These are phyloP conservation scores for Colletotrichum scovillei DNA, from an alignment of 2,329 filamentous ascomycete species.

Conservation along the genomic window DNA sequence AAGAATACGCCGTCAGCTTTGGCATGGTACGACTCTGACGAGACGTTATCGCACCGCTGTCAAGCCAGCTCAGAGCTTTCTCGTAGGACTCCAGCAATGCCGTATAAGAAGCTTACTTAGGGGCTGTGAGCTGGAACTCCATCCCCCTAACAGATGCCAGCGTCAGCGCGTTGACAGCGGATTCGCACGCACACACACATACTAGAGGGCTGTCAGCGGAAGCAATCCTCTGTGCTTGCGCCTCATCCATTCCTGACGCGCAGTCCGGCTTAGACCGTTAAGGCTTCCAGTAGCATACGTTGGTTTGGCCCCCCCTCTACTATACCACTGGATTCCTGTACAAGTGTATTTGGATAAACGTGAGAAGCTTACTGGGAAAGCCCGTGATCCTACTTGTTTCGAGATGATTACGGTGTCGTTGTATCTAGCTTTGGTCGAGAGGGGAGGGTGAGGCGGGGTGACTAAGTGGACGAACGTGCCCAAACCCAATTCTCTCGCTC, in stretches of 20 bases:
- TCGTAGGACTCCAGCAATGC: too few relatives aligned
- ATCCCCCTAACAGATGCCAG: not conserved
- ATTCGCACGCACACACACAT: not conserved
- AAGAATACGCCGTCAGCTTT: slow-evolving; percentile 2
- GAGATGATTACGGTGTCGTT: slow-evolving; percentile 13
- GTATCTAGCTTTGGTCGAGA: slow-evolving; percentile 1
- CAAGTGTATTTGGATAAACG: too few relatives aligned
- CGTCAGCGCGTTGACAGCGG: slow-evolving; percentile 6
- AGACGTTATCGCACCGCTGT: not conserved
- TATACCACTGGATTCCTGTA: not conserved
- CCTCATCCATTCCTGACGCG: not conserved
- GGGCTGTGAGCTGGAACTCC: not conserved
- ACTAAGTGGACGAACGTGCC: not conserved
- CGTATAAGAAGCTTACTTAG: too few relatives aligned
- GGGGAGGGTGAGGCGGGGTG: not conserved
- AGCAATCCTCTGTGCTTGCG: not conserved
- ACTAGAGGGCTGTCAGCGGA: not conserved
- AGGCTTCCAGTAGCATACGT: not conserved
- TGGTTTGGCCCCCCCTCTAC: not conserved
- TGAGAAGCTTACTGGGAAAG: not conserved
- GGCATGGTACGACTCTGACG: slow-evolving; percentile 25
- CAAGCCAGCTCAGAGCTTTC: not conserved
- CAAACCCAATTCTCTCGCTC: not conserved
- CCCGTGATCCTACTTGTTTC: not conserved
- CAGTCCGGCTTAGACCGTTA: not conserved